A percentile compares a stretch with the other conserved stretches of the same genome.
Conservation (phyloP, 1,284 basidiomycete species). For the Singerocomus inundabilis region DNA sequence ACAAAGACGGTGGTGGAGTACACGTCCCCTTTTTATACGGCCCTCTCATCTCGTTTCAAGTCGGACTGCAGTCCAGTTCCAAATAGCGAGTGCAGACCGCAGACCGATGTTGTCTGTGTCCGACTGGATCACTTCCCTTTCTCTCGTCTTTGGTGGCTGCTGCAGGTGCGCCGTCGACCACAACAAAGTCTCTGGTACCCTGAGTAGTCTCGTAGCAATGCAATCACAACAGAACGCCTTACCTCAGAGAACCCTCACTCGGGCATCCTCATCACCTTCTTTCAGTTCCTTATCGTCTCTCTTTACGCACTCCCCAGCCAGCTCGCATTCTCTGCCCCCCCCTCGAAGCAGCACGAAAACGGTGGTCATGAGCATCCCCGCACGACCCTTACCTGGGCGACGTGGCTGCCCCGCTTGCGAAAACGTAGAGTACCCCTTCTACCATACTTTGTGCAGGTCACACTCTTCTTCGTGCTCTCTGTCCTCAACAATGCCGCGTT, state of each 20-base stretch:
- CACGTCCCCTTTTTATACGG: neutral
- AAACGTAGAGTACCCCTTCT: conserved; percentile 69
- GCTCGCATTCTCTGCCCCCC: conserved; percentile 41
- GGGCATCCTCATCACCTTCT: conserved; percentile 82
- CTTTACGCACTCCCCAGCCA: conserved; percentile 65
- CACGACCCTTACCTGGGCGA: neutral
- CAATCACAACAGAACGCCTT: conserved; percentile 66
- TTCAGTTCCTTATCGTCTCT: conserved; percentile 79
- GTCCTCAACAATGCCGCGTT: conserved; percentile 91
- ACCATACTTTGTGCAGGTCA: conserved; percentile 80
- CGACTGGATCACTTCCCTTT: conserved; percentile 61
- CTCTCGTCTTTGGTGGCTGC: conserved; percentile 78
- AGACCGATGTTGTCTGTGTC: conserved; percentile 26
- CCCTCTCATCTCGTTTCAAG: neutral
- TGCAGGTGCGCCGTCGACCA: conserved; percentile 53
- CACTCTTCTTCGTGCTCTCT: conserved; percentile 80
- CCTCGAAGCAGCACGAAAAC: neutral
- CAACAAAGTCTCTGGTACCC: neutral
- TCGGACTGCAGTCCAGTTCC: neutral
- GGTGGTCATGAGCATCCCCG: neutral
- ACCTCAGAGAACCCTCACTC: conserved; percentile 60
- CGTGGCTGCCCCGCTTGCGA: conserved; percentile 45
- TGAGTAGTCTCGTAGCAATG: conserved; percentile 45
- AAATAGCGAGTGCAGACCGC: neutral
- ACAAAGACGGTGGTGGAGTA: neutral